Evolutionary conservation across 148 eudicot species (phyloP), one percentile per base, ranked within the genome.

Genomic region (Silene conica): DNA sequence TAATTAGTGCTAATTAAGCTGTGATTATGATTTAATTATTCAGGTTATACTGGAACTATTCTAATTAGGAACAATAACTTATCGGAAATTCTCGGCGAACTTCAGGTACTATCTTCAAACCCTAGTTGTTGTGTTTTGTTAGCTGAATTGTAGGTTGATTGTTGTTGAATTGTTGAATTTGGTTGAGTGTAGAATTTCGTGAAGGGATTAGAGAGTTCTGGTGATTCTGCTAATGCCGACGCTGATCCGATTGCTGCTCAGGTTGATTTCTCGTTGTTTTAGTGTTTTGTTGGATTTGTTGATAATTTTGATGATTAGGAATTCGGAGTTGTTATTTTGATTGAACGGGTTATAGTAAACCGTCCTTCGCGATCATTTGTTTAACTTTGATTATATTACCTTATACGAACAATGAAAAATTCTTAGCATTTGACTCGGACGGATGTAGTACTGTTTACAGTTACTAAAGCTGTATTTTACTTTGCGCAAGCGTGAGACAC

Each of bases 1-100:
- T 13, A 12, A 50, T 50, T 50, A 14, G 55, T 50, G 55, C 14
- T 50, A 50, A 50, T 50, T 50, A 12, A 50, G 16, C 14, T 50
- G 55, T 50, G 43, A 12, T 50, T 50, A 50, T 50, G 69, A 6
- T 10, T 38, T 46, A 26, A 7, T 23, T 56, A 16, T 76, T 28
- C 80, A 94, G 98, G 98, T 31, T 91, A 89, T 69, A 86, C 97
- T 28, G 84, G 97, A 8, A 89, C 97, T 26, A n/a, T 94, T 41
- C 76, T 94, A 80, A 7, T 89, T 19, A 84, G 85, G 80, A 87
- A 94, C 57, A 88, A 87, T 1, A 89, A 94, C 74, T 74, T 94
- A 62, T 88, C 97, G 6, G 97, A 94, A 72, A 31, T 94, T 1
- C 72, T 94, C 66, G 93, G 87, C 78, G 97, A 91, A 57, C 80